Evolutionary conservation across 768 basidiomycete species (phyloP).

Genomic region (Termitomyces bulborhizus): DNA sequence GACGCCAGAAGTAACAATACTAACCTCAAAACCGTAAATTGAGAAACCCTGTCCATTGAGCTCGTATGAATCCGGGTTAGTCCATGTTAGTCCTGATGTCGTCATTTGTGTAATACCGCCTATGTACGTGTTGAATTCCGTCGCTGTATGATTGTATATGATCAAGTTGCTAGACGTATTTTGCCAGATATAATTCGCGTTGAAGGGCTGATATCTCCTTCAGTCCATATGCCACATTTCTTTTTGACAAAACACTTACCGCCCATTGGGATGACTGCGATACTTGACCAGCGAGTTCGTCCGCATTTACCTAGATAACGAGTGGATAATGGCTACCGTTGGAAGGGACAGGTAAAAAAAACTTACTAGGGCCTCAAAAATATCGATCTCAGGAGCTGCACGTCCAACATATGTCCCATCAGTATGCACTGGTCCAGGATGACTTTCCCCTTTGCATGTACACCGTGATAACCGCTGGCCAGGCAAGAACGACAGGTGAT

Average conservation of each 20-base stretch:
- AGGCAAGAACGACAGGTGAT: slow-evolving; percentile 64
- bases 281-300: slow-evolving; percentile 48
- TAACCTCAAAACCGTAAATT: slow-evolving; percentile 74
- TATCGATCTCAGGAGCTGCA: slow-evolving; percentile 84
- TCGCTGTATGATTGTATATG: slow-evolving; percentile 49
- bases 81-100: slow-evolving; percentile 64
- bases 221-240: background rate
- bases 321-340: background rate
- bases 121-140: slow-evolving; percentile 53
- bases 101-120: slow-evolving; percentile 76
- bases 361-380: slow-evolving; percentile 74
- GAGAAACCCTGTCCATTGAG: slow-evolving; percentile 51
- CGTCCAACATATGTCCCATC: slow-evolving; percentile 80
- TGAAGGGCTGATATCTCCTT: slow-evolving; percentile 53
- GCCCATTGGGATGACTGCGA: slow-evolving; percentile 86
- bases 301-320: slow-evolving; percentile 36
- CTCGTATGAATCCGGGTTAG: slow-evolving; percentile 69
- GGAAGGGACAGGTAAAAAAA: background rate
- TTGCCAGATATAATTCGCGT: slow-evolving; percentile 63
- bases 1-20: slow-evolving; percentile 4
- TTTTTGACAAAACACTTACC: slow-evolving; percentile 33
- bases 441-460: slow-evolving; percentile 75
- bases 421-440: slow-evolving; percentile 72
- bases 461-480: slow-evolving; percentile 84
- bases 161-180: slow-evolving; percentile 56